Evolutionary conservation across 2,329 filamentous ascomycete species (phyloP).

Genomic region (Colletotrichum echinochloae): DNA sequence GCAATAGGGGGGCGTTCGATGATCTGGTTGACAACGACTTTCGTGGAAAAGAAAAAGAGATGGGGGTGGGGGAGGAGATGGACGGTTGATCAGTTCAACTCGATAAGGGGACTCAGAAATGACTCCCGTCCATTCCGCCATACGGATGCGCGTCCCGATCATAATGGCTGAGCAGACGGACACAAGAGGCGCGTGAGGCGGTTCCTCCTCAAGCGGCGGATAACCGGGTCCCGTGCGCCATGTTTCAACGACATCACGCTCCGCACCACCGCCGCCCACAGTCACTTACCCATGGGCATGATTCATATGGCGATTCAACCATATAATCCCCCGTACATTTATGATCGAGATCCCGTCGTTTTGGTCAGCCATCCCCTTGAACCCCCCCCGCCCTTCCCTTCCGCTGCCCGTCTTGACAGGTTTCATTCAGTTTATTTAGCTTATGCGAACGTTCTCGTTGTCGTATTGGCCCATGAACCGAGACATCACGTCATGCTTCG

Average conservation of each 20-base stretch:
- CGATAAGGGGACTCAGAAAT: neutral
- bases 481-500: conserved; percentile 37
- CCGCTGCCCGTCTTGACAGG: conserved; percentile 1
- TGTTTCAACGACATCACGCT: neutral
- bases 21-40: neutral
- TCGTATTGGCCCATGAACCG: conserved; percentile 14
- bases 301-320: neutral
- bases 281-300: neutral
- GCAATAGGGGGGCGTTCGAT: neutral
- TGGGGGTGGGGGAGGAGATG: neutral
- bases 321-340: neutral
- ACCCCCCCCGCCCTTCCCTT: neutral
- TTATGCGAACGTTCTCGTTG: conserved; percentile 19
- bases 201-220: conserved; percentile 4
- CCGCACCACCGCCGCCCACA: neutral
- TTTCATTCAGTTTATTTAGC: neutral
- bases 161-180: conserved; percentile 1
- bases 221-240: conserved; percentile 2
- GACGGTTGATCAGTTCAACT: neutral
- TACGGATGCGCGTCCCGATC: neutral
- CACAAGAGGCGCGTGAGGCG: conserved; percentile 2
- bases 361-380: neutral
- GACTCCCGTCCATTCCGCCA: neutral
- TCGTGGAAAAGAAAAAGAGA: neutral
- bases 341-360: neutral